Evolutionary conservation across 306 rosid species (phyloP).

Genomic region (Morella rubra): DNA sequence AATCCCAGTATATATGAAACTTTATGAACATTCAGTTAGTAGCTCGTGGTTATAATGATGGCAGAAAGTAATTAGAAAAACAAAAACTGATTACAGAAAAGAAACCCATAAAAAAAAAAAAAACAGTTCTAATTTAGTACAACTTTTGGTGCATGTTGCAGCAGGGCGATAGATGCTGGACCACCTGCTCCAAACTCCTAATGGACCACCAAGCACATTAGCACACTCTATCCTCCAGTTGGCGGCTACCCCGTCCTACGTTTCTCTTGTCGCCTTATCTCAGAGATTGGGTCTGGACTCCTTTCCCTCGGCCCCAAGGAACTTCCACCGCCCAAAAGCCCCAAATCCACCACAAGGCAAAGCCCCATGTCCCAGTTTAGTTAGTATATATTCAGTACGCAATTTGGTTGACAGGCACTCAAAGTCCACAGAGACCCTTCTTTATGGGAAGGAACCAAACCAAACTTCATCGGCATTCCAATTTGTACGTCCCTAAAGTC

Average conservation of each 20-base stretch:
- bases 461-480: too few species aligned
- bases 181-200: conserved; percentile 19
- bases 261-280: neutral
- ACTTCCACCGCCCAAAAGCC: neutral
- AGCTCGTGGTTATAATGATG: neutral
- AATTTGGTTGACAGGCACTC: too few species aligned
- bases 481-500: too few species aligned
- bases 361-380: neutral
- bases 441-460: too few species aligned
- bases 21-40: neutral
- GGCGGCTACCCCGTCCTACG: conserved; percentile 27
- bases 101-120: neutral
- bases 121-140: neutral
- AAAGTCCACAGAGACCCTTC: too few species aligned
- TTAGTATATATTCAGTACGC: too few species aligned
- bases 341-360: neutral
- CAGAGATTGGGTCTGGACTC: neutral
- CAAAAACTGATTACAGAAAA: neutral
- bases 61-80: neutral
- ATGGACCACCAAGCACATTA: conserved; percentile 29
- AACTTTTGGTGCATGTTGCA: conserved; percentile 7
- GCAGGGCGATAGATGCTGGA: conserved; percentile 8
- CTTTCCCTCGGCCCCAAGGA: neutral
- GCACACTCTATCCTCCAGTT: conserved; percentile 16
- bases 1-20: too few species aligned